Evolutionary conservation across 495 filamentous ascomycete species (phyloP).

Genomic region (Cercophora sp.): DNA sequence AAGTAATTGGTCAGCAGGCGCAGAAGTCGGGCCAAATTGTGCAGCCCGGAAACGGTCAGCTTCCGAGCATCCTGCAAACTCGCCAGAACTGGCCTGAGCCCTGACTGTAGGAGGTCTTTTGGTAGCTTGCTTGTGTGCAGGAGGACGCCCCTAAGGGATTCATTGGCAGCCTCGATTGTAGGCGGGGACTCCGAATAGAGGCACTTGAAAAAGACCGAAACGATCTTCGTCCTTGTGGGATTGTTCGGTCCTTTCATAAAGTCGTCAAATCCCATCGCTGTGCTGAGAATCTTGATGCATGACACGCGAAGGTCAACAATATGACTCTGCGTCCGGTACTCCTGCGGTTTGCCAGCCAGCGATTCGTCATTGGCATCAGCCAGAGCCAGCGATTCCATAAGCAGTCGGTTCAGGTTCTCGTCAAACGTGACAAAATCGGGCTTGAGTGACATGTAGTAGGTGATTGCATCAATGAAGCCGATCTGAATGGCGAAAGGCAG

Average conservation of each 20-base stretch:
- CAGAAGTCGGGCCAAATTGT: constrained; percentile 84
- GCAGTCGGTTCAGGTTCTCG: constrained; percentile 79
- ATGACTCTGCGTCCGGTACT: constrained; percentile 84
- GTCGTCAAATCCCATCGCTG: constrained; percentile 86
- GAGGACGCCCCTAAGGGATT: constrained; percentile 78
- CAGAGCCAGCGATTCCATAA: constrained; percentile 87
- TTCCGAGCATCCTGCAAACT: constrained; percentile 93
- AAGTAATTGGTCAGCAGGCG: constrained; percentile 95
- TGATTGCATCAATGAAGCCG: constrained; percentile 95
- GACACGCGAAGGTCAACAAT: constrained; percentile 91
- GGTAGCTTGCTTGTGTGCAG: constrained; percentile 86
- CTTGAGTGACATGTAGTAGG: constrained; percentile 82
- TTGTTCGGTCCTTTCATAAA: constrained; percentile 66
- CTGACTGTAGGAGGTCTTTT: constrained; percentile 91
- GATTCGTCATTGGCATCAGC: constrained; percentile 92
- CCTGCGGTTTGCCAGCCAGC: constrained; percentile 74
- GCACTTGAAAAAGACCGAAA: constrained; percentile 95
- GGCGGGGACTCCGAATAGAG: constrained; percentile 86
- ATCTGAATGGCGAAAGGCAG: constrained; percentile 91
- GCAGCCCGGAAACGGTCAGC: constrained; percentile 81
- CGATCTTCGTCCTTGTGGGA: constrained; percentile 75
- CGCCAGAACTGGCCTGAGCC: constrained; percentile 88
- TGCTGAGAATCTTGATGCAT: constrained; percentile 87
- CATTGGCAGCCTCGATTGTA: constrained; percentile 91
- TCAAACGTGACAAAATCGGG: constrained; percentile 85